Evolutionary conservation across 148 eudicot genomes (phyloP).

Genomic region (Rhododendron ovatum): DNA sequence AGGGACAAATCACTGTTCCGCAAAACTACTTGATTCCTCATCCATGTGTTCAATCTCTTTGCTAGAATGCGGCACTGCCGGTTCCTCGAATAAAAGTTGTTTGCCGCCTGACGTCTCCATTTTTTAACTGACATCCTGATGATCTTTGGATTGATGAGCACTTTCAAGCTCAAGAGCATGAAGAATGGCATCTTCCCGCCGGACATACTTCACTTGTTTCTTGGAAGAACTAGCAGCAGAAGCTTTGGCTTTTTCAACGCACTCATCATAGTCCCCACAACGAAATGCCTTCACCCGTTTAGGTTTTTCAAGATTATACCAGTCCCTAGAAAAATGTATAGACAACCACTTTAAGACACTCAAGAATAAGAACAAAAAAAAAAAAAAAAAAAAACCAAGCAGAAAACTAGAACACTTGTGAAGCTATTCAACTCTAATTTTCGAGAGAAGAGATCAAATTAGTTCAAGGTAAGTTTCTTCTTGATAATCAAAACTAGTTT

Average conservation of each 20-base stretch:
- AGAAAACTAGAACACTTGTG: background rate
- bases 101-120: background rate
- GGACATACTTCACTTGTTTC: constrained; percentile 57
- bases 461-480: background rate
- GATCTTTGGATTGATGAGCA: constrained; percentile 29
- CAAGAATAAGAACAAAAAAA: background rate
- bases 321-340: constrained; percentile 44
- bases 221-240: constrained; percentile 38
- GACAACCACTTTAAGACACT: constrained; percentile 2
- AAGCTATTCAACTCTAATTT: background rate
- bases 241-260: constrained; percentile 67
- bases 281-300: constrained; percentile 72
- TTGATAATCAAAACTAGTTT: background rate
- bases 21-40: constrained; percentile 36
- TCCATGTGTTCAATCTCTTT: no score
- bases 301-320: constrained; percentile 71
- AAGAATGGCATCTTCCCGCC: constrained; percentile 80
- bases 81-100: constrained; percentile 9
- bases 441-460: background rate
- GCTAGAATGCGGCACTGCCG: background rate
- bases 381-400: background rate
- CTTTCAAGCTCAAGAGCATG: constrained; percentile 82
- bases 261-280: constrained; percentile 68
- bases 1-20: background rate
- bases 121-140: constrained; percentile 10